Base-by-base conservation (phyloP, 1,284 basidiomycete genomes). In the Sporisorium graminicola region DNA sequence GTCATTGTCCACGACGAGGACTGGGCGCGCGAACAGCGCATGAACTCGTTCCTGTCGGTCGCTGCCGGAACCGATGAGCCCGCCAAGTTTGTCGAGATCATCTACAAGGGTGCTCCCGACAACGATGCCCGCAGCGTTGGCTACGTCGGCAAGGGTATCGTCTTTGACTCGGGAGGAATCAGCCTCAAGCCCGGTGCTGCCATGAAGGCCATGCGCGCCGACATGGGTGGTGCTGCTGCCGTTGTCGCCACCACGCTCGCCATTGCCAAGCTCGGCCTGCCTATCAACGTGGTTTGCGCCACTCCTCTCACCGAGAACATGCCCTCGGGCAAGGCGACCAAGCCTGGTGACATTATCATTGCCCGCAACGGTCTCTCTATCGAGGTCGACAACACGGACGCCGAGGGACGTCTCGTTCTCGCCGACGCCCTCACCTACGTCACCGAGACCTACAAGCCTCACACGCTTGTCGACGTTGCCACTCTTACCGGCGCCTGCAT, bases 11-110 rank as follows among this genome's bases (percentile, higher is more conserved):
- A 89, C 51, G 93, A 95, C 78, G 90, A 92, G 88, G 91, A 91
- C 91, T 95, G 94, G 93, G 93, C 92, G 13, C 88, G 89, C 61
- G 88, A 91, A 85, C 92, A 93, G 87, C 91, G 91, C 65, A 95
- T 95, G 94, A 91, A 91, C 78, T 91, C 92, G 2, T 95, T 95
- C 90, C 90, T 96, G 27, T 94, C 93, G 1, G 94, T 96, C 6
- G 91, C 93, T 9, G 90, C 91, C 65, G 94, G 94, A 31, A 91
- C 92, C 8, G 88, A 90, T 16, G 92, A 95, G 85, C 93, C 94
- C 6, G 91, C 92, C 58, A 94, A 93, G 85, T 91, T 95, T 86
- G 88, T 96, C 60, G 93, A 95, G 87, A 91, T 96, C 69, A 91
- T 92, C 86, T 95, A 95, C 89, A 92, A 91, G 44, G 94, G 93